A percentile compares a stretch with the other conserved stretches of the same genome.
Conservation (phyloP, 2,329 filamentous ascomycete species). For the Moelleriella libera region DNA sequence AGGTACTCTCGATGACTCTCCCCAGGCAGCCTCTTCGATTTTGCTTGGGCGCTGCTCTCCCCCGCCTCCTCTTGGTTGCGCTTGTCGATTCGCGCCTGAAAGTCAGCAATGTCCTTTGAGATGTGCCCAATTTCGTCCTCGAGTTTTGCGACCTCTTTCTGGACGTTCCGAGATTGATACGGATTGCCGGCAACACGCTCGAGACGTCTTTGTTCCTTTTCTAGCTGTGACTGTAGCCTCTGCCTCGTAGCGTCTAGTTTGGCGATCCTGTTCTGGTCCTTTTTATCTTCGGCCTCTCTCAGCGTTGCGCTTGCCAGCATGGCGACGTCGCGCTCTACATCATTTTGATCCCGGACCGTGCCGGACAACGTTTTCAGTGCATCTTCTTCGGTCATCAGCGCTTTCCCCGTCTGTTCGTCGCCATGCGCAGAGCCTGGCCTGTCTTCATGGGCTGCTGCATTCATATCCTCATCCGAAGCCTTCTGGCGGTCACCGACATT, state of each 20-base stretch:
- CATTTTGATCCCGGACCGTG: conserved; percentile 71
- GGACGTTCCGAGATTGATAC: conserved; percentile 40
- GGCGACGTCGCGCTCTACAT: conserved; percentile 76
- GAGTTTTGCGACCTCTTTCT: conserved; percentile 51
- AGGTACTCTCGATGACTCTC: conserved; percentile 82
- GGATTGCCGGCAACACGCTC: conserved; percentile 28
- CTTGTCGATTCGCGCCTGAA: conserved; percentile 66
- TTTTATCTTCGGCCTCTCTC: conserved; percentile 48
- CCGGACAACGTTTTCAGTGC: conserved; percentile 50
- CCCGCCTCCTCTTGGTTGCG: conserved; percentile 44
- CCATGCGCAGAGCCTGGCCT: not conserved
- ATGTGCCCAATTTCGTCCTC: conserved; percentile 50
- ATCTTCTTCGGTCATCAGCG: conserved; percentile 39
- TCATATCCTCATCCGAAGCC: not conserved
- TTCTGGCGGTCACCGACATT: not conserved
- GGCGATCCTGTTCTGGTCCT: conserved; percentile 47
- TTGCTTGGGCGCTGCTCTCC: conserved; percentile 25
- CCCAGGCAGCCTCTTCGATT: conserved; percentile 52
- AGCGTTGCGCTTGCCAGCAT: conserved; percentile 44
- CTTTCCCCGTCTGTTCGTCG: conserved; percentile 8
- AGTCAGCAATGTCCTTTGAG: conserved; percentile 63
- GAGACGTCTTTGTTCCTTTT: conserved; percentile 33
- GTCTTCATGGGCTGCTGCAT: not conserved
- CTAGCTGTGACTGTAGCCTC: conserved; percentile 52
- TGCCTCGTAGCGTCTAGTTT: conserved; percentile 38